These are phyloP conservation scores for Suhomyces coccinellae DNA, from an alignment of 1,139 yeast genomes.

Conservation along the genomic window DNA sequence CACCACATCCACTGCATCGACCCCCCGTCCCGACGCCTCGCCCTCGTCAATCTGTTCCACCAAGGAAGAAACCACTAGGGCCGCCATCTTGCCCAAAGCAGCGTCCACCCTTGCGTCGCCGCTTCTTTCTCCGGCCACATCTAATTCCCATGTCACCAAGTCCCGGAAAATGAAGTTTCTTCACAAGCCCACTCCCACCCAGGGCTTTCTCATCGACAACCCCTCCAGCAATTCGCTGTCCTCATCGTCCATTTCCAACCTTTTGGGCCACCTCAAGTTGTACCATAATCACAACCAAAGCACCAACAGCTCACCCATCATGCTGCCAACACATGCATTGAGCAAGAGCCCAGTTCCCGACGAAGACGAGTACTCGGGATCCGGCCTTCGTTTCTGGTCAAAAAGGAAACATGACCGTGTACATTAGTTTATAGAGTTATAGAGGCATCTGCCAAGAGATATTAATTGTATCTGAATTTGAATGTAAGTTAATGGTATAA, in stretches of 20 bases:
- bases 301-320: constrained; percentile 6
- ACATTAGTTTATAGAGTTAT: constrained; percentile 9
- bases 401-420: constrained; percentile 15
- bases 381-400: constrained; percentile 16
- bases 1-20: constrained; percentile 1
- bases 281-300: constrained; percentile 10
- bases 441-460: constrained; percentile 4
- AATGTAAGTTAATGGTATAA: background rate
- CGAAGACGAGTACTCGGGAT: constrained; percentile 6
- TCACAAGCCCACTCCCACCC: constrained; percentile 7
- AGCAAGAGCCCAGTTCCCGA: constrained; percentile 7
- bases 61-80: background rate
- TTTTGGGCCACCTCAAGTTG: constrained; percentile 31
- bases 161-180: constrained; percentile 10
- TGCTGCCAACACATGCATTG: constrained; percentile 8
- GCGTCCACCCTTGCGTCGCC: constrained; percentile 13
- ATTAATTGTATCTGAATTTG: background rate
- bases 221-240: constrained; percentile 16
- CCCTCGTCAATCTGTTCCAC: constrained; percentile 7
- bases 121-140: constrained; percentile 11
- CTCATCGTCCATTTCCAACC: constrained; percentile 27
- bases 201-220: constrained; percentile 2
- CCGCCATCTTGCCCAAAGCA: constrained; percentile 6
- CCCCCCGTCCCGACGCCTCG: background rate
- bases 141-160: constrained; percentile 5